Evolutionary conservation across 805 yeast genomes (phyloP).

Genomic region (Ogataea siamensis): DNA sequence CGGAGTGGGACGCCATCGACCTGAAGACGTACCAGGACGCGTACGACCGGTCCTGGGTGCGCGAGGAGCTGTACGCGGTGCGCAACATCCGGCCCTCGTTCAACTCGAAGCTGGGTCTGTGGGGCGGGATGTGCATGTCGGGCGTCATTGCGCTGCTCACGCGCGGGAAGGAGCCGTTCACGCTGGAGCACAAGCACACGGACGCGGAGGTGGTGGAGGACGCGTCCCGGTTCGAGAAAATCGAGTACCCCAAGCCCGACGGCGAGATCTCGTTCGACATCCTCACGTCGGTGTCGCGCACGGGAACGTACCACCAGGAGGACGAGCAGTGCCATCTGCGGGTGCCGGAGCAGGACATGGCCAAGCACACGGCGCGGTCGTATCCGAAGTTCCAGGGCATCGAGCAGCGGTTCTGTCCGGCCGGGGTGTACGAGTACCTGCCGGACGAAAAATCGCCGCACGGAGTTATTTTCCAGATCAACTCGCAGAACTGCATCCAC

Average conservation of each 20-base stretch:
- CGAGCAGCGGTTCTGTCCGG: constrained; percentile 94
- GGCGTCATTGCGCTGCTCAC: constrained; percentile 80
- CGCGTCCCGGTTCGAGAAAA: constrained; percentile 66
- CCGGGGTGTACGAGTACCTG: constrained; percentile 93
- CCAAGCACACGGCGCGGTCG: constrained; percentile 62
- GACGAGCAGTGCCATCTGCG: constrained; percentile 89
- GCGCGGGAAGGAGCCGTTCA: constrained; percentile 84
- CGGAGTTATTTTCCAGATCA: constrained; percentile 87
- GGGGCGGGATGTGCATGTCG: constrained; percentile 81
- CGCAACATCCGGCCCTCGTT: constrained; percentile 94
- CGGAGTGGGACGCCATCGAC: constrained; percentile 44
- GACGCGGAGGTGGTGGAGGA: constrained; percentile 71
- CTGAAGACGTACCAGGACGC: constrained; percentile 60
- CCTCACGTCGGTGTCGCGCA: constrained; percentile 90
- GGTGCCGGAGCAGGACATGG: constrained; percentile 58
- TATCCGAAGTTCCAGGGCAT: constrained; percentile 82
- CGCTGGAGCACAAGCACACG: constrained; percentile 61
- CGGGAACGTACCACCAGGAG: constrained; percentile 95
- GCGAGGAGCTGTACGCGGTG: constrained; percentile 76
- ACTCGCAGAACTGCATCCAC: constrained; percentile 96
- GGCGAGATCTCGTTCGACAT: constrained; percentile 89
- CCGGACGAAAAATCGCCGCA: constrained; percentile 55
- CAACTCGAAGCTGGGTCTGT: constrained; percentile 66
- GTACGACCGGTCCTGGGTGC: constrained; percentile 78
- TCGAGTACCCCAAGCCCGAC: constrained; percentile 94